Evolutionary conservation across 1,284 basidiomycete genomes (phyloP).

Genomic region (Gomphus bonarii): DNA sequence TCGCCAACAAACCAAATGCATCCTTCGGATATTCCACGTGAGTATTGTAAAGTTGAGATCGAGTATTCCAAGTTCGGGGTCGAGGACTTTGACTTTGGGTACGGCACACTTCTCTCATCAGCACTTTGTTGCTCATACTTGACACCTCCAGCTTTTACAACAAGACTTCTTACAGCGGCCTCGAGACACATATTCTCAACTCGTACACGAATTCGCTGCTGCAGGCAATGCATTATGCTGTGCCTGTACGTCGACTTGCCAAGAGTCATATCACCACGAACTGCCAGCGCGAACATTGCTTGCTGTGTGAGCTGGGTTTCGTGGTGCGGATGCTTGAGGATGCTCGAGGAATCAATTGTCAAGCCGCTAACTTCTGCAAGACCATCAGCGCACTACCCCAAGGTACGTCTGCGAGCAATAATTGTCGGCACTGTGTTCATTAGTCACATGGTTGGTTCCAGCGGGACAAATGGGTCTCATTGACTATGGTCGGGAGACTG

Average conservation of each 20-base stretch:
- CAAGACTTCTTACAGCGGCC: slow-evolving; percentile 79
- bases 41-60: slow-evolving; percentile 91
- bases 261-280: slow-evolving; percentile 87
- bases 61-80: slow-evolving; percentile 99
- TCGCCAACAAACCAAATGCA: slow-evolving; percentile 36
- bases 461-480: slow-evolving; percentile 52
- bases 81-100: slow-evolving; percentile 98
- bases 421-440: not conserved
- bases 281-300: slow-evolving; percentile 83
- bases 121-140: slow-evolving; percentile 7
- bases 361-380: slow-evolving; percentile 93
- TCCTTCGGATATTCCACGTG: slow-evolving; percentile 62
- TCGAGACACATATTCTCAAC: slow-evolving; percentile 96
- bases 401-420: slow-evolving; percentile 33
- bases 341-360: slow-evolving; percentile 89
- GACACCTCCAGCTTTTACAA: slow-evolving; percentile 70
- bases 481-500: slow-evolving; percentile 73
- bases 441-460: not conserved
- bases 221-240: slow-evolving; percentile 81
- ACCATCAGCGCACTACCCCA: slow-evolving; percentile 77
- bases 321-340: slow-evolving; percentile 94
- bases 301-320: slow-evolving; percentile 94
- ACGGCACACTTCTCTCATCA: slow-evolving; percentile 14
- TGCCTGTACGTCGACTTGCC: slow-evolving; percentile 72
- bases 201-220: slow-evolving; percentile 94